phyloP scores from a whole-genome alignment of 1,284 basidiomycete species.

The Apiotrichum gamsii region DNA sequence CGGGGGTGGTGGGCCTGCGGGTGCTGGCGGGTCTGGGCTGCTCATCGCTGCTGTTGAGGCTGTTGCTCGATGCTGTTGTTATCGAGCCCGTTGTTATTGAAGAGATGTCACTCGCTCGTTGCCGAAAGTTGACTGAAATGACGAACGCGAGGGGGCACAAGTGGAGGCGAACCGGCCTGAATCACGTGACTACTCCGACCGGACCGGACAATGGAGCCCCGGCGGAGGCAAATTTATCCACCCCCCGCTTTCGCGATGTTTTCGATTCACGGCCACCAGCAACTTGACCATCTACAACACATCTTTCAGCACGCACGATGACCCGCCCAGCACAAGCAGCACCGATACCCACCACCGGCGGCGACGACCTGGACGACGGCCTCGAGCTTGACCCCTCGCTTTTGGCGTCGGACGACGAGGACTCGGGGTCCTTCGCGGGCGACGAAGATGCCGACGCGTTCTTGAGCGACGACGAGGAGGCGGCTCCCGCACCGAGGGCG shows the following conservation, averaged over 20 bases:
- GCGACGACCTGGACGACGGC: constrained; percentile 44
- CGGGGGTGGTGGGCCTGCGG: background rate
- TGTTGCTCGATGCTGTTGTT: too few relatives aligned
- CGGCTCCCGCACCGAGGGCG: background rate
- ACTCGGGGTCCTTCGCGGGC: background rate
- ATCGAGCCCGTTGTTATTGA: too few relatives aligned
- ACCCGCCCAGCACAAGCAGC: constrained; percentile 9
- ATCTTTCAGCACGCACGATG: background rate
- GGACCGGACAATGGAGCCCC: too few relatives aligned
- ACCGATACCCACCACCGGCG: constrained; percentile 20
- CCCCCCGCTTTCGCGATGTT: too few relatives aligned
- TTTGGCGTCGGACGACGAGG: constrained; percentile 18
- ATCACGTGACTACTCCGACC: too few relatives aligned
- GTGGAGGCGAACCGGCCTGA: too few relatives aligned
- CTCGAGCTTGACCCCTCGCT: constrained; percentile 33
- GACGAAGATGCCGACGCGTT: constrained; percentile 10
- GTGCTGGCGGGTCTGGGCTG: too few relatives aligned
- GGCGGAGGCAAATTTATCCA: too few relatives aligned
- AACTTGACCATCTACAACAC: background rate
- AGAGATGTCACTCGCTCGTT: too few relatives aligned
- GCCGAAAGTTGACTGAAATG: too few relatives aligned
- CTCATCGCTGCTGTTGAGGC: too few relatives aligned
- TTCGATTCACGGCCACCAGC: background rate
- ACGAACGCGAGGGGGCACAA: too few relatives aligned
- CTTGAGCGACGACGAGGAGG: constrained; percentile 16